phyloP scores from a whole-genome alignment of 208 protist genomes.

The Acanthamoeba culbertsoni region DNA sequence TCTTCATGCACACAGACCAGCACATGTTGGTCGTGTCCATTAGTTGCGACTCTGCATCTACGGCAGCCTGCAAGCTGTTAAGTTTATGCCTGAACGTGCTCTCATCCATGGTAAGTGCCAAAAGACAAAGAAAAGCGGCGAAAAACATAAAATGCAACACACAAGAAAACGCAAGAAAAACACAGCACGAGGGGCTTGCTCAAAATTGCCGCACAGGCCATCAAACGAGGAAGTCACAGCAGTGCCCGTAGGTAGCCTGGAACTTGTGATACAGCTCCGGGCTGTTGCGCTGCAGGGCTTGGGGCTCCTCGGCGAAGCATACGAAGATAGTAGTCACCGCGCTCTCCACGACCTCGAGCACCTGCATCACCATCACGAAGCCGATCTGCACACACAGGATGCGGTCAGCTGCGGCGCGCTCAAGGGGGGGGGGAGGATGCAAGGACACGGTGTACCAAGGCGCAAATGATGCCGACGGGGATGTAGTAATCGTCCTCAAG shows the following conservation, averaged over 20 bases:
- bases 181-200: not conserved
- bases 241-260: conserved; percentile 34
- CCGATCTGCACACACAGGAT: conserved; percentile 28
- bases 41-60: no score
- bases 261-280: conserved; percentile 67
- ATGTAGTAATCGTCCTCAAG: conserved; percentile 26
- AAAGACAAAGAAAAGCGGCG: no score
- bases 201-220: not conserved
- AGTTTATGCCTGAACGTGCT: no score
- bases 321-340: conserved; percentile 71
- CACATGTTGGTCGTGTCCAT: no score
- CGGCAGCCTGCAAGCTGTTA: no score
- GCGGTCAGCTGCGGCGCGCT: not conserved
- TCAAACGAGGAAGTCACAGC: conserved; percentile 11
- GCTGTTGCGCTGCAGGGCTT: conserved; percentile 39
- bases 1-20: no score
- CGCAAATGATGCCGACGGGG: not conserved
- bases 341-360: conserved; percentile 70
- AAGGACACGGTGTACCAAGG: not conserved
- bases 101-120: no score
- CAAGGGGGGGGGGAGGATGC: not conserved
- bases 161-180: no score
- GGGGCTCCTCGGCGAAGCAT: conserved; percentile 69
- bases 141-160: no score
- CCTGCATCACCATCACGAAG: conserved; percentile 56